phyloP scores from a whole-genome alignment of 2,329 filamentous ascomycete genomes.

The Trichoderma cornu-damae region DNA sequence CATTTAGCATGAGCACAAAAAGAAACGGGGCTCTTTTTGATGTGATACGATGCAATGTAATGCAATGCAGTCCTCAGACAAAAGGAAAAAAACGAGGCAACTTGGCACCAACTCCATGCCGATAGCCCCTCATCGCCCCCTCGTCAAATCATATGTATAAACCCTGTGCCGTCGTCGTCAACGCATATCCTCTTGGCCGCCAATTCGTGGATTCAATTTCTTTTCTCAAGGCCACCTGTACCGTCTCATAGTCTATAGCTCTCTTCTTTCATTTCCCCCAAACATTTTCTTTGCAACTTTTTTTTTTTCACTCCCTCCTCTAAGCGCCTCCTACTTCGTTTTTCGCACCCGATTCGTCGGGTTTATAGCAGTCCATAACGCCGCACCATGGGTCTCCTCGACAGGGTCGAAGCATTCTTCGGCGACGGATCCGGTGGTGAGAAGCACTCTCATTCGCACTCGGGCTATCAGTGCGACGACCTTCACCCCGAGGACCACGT shows the following conservation, averaged over 20 bases:
- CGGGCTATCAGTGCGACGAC: slow-evolving; percentile 38
- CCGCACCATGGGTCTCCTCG: slow-evolving; percentile 31
- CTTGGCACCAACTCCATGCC: slow-evolving; percentile 5
- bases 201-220: not conserved
- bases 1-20: not conserved
- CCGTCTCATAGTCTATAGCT: not conserved
- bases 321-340: not conserved
- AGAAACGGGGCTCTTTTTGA: slow-evolving; percentile 12
- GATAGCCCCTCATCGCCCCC: slow-evolving; percentile 4
- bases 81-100: too few relatives aligned
- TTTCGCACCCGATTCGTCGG: not conserved
- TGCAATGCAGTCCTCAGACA: not conserved
- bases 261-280: not conserved
- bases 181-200: not conserved
- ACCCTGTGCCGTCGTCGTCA: not conserved
- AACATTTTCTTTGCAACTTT: not conserved
- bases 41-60: slow-evolving; percentile 17
- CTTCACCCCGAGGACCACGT: slow-evolving; percentile 40
- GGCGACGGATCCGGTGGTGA: slow-evolving; percentile 36
- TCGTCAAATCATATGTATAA: not conserved
- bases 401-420: slow-evolving; percentile 42
- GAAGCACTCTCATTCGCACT: slow-evolving; percentile 42
- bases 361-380: not conserved
- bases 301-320: too few relatives aligned
- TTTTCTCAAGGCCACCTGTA: not conserved